Conservation (phyloP, 2,329 filamentous ascomycete genomes). For the Hirsutella thompsonii region DNA sequence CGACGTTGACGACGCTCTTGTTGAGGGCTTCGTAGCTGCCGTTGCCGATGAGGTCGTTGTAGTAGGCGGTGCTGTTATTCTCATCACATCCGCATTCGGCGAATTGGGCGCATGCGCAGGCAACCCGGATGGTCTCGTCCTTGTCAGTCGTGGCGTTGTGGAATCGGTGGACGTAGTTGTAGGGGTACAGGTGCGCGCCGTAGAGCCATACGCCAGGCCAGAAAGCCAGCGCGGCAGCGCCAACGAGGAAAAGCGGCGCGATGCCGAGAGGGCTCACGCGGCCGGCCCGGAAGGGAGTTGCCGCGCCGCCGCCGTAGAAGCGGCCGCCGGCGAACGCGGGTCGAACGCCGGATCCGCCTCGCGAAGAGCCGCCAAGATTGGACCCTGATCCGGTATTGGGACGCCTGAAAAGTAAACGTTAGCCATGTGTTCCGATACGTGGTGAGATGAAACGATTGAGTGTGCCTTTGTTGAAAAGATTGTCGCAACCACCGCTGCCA, state of each 20-base stretch:
- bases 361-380: slow-evolving; percentile 38
- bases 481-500: too few species aligned
- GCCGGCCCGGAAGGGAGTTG: slow-evolving; percentile 47
- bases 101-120: slow-evolving; percentile 38
- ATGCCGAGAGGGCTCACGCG: slow-evolving; percentile 36
- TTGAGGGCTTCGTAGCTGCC: slow-evolving; percentile 48
- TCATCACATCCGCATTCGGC: slow-evolving; percentile 55
- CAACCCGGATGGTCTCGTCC: slow-evolving; percentile 20
- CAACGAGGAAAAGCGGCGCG: slow-evolving; percentile 36
- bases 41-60: slow-evolving; percentile 51
- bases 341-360: slow-evolving; percentile 42
- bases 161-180: slow-evolving; percentile 29
- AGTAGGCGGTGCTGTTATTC: slow-evolving; percentile 44
- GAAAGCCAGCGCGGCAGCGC: slow-evolving; percentile 36
- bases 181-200: slow-evolving; percentile 46
- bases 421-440: not conserved
- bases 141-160: slow-evolving; percentile 34
- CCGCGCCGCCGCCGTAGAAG: slow-evolving; percentile 56
- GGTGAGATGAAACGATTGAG: not conserved
- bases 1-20: slow-evolving; percentile 47
- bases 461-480: too few species aligned
- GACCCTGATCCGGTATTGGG: slow-evolving; percentile 15
- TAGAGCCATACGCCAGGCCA: slow-evolving; percentile 55
- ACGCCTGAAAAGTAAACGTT: slow-evolving; percentile 10
- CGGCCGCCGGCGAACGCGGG: slow-evolving; percentile 48